Conservation (phyloP, 352 stramenopile species). For the Pythium myriotylum region DNA sequence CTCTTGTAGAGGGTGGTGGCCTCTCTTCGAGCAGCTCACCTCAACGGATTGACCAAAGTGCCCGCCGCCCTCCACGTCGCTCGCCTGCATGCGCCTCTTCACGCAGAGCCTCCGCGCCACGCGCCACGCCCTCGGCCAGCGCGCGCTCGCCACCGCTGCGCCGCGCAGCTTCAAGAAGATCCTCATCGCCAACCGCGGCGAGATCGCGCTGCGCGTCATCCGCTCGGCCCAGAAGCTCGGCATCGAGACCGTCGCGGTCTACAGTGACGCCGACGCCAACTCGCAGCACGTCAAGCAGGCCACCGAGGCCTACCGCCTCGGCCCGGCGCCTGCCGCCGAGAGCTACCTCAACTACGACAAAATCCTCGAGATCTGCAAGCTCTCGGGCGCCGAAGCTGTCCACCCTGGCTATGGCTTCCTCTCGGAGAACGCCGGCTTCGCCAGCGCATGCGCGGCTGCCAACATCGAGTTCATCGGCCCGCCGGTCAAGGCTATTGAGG, state of each 20-base stretch:
- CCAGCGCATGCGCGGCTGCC: conserved; percentile 60
- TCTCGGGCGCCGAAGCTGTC: conserved; percentile 74
- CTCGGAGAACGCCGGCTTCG: conserved; percentile 88
- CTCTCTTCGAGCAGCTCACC: neutral
- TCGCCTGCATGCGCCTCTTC: conserved; percentile 25
- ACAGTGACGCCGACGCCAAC: conserved; percentile 86
- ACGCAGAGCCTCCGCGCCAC: conserved; percentile 18
- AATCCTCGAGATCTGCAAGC: conserved; percentile 71
- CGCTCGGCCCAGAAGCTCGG: conserved; percentile 84
- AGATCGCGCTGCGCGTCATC: conserved; percentile 90
- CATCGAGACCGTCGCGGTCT: conserved; percentile 91
- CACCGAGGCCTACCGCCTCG: conserved; percentile 71
- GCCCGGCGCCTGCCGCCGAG: conserved; percentile 64
- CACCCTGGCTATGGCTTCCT: conserved; percentile 93
- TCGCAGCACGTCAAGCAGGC: conserved; percentile 78
- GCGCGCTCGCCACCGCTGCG: conserved; percentile 32
- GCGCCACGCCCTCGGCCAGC: conserved; percentile 21
- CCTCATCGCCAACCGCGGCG: conserved; percentile 89
- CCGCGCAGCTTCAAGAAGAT: conserved; percentile 85
- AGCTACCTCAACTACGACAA: conserved; percentile 82
- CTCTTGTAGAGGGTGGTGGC: conserved; percentile 19
- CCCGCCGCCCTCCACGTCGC: neutral
- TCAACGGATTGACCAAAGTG: conserved; percentile 17
- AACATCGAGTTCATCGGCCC: conserved; percentile 92
- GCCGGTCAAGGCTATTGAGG: conserved; percentile 81